phyloP scores from a whole-genome alignment of 2,329 filamentous ascomycete species.

The Fusarium buxicola region DNA sequence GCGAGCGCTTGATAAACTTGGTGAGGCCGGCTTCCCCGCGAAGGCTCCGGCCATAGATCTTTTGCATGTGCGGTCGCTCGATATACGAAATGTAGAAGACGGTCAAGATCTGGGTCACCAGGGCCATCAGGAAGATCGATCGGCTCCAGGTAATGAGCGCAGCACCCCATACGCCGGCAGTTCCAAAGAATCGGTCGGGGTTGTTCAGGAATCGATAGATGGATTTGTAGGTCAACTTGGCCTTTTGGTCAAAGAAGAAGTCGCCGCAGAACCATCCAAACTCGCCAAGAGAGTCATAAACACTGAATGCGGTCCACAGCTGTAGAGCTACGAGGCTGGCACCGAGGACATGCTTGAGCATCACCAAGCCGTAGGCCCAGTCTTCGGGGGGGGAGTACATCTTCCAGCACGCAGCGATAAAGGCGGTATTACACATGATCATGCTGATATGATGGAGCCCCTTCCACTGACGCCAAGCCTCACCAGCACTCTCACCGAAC shows the following conservation, averaged over 20 bases:
- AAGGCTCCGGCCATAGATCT: constrained; percentile 88
- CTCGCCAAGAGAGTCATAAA: constrained; percentile 95
- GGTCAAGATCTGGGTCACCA: constrained; percentile 86
- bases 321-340: constrained; percentile 85
- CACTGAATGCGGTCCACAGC: constrained; percentile 90
- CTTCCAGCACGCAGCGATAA: constrained; percentile 94
- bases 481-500: constrained; percentile 87
- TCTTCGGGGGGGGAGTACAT: constrained; percentile 90
- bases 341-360: constrained; percentile 89
- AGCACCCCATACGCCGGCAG: constrained; percentile 95
- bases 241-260: constrained; percentile 93
- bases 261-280: constrained; percentile 99
- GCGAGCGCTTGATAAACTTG: constrained; percentile 87
- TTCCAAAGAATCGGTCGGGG: constrained; percentile 91
- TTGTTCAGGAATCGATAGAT: constrained; percentile 99
- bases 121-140: constrained; percentile 85
- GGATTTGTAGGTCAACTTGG: constrained; percentile 92
- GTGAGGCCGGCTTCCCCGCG: constrained; percentile 90
- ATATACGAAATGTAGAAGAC: constrained; percentile 92
- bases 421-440: constrained; percentile 88
- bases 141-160: constrained; percentile 93
- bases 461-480: constrained; percentile 99
- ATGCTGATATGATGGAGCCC: constrained; percentile 94
- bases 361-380: constrained; percentile 86
- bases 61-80: constrained; percentile 97